phyloP scores from a whole-genome alignment of 257 asterid genomes.

The Nicotiana tomentosiformis region DNA sequence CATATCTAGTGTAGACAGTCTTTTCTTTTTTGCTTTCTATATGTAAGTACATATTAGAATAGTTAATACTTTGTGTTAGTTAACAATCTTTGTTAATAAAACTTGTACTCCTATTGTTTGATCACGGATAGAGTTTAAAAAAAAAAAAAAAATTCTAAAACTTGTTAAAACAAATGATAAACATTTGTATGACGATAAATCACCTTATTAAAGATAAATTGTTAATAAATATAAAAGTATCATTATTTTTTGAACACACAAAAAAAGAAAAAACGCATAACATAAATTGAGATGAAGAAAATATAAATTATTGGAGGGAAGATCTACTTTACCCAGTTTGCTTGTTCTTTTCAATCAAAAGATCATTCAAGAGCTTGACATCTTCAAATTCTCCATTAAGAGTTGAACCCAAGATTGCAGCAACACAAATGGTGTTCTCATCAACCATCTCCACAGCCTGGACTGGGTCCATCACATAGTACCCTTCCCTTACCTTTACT shows the following conservation, averaged over 20 bases:
- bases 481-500: conserved; percentile 25
- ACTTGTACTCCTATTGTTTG: too few species aligned
- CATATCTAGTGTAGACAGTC: not conserved
- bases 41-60: not conserved
- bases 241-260: too few species aligned
- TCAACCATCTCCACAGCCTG: conserved; percentile 26
- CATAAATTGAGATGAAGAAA: too few species aligned
- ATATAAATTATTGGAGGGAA: not conserved
- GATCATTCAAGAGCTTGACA: conserved; percentile 25
- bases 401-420: conserved; percentile 34
- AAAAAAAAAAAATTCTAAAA: too few species aligned
- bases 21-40: too few species aligned
- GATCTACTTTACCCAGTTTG: conserved; percentile 18
- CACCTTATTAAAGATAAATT: too few species aligned
- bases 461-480: conserved; percentile 25
- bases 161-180: too few species aligned
- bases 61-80: too few species aligned
- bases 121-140: too few species aligned
- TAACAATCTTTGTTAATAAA: not conserved
- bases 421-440: conserved; percentile 28
- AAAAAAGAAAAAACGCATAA: too few species aligned
- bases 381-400: conserved; percentile 36
- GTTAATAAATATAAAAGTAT: too few species aligned
- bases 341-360: conserved; percentile 21
- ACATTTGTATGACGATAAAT: too few species aligned